These are phyloP conservation scores for Leishmania aethiopica DNA, from an alignment of 208 protist genomes.

Conservation along the genomic window DNA sequence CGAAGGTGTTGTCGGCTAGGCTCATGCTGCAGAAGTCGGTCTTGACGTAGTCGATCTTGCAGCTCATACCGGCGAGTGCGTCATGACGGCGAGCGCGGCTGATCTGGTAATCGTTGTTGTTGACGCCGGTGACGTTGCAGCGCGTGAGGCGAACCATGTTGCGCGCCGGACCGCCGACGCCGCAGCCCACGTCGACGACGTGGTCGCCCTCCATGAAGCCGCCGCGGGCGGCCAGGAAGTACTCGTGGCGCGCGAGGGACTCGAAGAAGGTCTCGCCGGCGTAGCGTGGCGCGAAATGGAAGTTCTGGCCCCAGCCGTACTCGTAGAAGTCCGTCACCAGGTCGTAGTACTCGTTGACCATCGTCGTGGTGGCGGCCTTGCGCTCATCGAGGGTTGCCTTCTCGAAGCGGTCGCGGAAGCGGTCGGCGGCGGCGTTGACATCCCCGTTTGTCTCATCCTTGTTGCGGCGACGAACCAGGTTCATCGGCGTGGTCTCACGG, in stretches of 20 bases:
- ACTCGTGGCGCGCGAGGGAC: slow-evolving; percentile 95
- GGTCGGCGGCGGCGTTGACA: slow-evolving; percentile 64
- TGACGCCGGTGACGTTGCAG: slow-evolving; percentile 95
- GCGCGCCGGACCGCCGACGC: slow-evolving; percentile 95
- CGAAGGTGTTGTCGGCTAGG: slow-evolving; percentile 90
- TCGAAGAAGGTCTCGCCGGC: slow-evolving; percentile 90
- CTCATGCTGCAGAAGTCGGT: slow-evolving; percentile 95
- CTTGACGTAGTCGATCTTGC: slow-evolving; percentile 88
- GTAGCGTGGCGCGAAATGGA: slow-evolving; percentile 94
- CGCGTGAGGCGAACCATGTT: slow-evolving; percentile 95
- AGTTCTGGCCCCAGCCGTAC: slow-evolving; percentile 97
- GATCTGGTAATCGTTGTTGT: slow-evolving; percentile 98
- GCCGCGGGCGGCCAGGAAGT: slow-evolving; percentile 91
- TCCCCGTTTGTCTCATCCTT: slow-evolving; percentile 56
- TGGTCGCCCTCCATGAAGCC: slow-evolving; percentile 86
- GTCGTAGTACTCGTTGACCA: slow-evolving; percentile 97
- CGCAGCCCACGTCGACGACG: slow-evolving; percentile 95
- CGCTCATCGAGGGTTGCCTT: slow-evolving; percentile 64
- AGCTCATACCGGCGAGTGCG: slow-evolving; percentile 60
- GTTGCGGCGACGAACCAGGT: slow-evolving; percentile 68
- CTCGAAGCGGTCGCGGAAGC: slow-evolving; percentile 84
- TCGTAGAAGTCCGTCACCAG: slow-evolving; percentile 98
- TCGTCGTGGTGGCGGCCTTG: slow-evolving; percentile 71
- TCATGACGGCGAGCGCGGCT: slow-evolving; percentile 81
- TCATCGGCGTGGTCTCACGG: slow-evolving; percentile 42